Evolutionary conservation across 257 asterid genomes (phyloP).

Genomic region (Solanum ahanhuiri): DNA sequence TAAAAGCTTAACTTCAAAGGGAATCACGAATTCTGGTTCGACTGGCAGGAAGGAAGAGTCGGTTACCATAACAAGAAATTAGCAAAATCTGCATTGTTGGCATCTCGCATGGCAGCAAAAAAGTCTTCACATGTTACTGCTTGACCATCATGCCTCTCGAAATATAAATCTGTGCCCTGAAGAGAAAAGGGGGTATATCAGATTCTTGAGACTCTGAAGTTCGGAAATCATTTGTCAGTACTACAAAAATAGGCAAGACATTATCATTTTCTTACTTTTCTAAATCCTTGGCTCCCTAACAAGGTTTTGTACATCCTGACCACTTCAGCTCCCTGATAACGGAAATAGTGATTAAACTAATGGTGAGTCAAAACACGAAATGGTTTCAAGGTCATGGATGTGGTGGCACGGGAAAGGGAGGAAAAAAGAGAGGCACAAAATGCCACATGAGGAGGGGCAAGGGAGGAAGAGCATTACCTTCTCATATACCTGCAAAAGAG

Average conservation of each 20-base stretch:
- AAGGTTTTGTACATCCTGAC: constrained; percentile 88
- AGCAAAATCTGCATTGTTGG: constrained; percentile 71
- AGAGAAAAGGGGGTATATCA: constrained; percentile 1
- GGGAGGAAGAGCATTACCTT: constrained; percentile 32
- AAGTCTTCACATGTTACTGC: constrained; percentile 86
- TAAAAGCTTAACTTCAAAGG: not conserved
- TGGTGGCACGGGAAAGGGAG: not conserved
- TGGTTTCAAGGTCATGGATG: not conserved
- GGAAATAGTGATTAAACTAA: constrained; percentile 1
- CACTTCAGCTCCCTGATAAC: constrained; percentile 78
- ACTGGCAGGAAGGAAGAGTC: constrained; percentile 5
- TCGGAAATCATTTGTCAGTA: not conserved
- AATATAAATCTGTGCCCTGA: constrained; percentile 80
- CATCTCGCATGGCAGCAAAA: constrained; percentile 97
- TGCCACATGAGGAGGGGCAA: not conserved
- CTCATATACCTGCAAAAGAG: constrained; percentile 51
- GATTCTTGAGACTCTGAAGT: not conserved
- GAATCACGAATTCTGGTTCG: not conserved
- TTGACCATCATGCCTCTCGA: constrained; percentile 77
- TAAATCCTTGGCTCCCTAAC: constrained; percentile 60
- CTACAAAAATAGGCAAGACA: not conserved
- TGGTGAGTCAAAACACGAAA: not conserved
- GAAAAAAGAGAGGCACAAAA: not conserved
- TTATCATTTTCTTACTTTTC: constrained; percentile 38
- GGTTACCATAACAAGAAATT: constrained; percentile 80